A percentile compares a stretch with the other conserved stretches of the same genome.
phyloP scores from a whole-genome alignment of 257 asterid species.

The Phtheirospermum japonicum region DNA sequence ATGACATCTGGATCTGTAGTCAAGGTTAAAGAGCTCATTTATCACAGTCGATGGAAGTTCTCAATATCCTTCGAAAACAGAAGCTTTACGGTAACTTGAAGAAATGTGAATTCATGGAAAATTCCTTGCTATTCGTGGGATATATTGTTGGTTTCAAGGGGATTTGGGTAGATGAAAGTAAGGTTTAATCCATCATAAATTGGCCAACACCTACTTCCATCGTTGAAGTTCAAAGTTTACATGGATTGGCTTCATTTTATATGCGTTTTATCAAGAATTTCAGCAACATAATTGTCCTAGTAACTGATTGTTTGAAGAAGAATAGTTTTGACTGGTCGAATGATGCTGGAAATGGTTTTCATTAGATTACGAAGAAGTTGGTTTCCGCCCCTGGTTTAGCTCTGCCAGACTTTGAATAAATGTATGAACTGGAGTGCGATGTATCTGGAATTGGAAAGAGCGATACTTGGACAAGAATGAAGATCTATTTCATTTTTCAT shows the following conservation, averaged over 20 bases:
- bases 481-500: too few relatives aligned
- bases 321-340: too few relatives aligned
- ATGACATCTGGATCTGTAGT: not conserved
- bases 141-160: not conserved
- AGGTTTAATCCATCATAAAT: constrained; percentile 8
- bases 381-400: too few relatives aligned
- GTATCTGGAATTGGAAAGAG: too few relatives aligned
- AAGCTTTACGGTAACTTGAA: not conserved
- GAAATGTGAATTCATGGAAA: not conserved
- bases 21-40: not conserved
- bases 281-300: not conserved
- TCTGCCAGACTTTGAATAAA: too few relatives aligned
- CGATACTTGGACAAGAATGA: too few relatives aligned
- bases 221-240: constrained; percentile 21
- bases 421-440: too few relatives aligned
- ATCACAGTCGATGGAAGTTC: not conserved
- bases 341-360: too few relatives aligned
- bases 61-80: too few relatives aligned
- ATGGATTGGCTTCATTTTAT: constrained; percentile 26
- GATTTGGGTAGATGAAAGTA: constrained; percentile 9
- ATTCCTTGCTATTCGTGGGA: not conserved
- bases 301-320: too few relatives aligned
- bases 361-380: too few relatives aligned
- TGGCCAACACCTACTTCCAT: constrained; percentile 19
- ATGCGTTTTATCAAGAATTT: constrained; percentile 4